A percentile compares a stretch with the other conserved stretches of the same genome.
phyloP scores from a whole-genome alignment of 768 basidiomycete genomes.

The Xerocomellus dryophilus region DNA sequence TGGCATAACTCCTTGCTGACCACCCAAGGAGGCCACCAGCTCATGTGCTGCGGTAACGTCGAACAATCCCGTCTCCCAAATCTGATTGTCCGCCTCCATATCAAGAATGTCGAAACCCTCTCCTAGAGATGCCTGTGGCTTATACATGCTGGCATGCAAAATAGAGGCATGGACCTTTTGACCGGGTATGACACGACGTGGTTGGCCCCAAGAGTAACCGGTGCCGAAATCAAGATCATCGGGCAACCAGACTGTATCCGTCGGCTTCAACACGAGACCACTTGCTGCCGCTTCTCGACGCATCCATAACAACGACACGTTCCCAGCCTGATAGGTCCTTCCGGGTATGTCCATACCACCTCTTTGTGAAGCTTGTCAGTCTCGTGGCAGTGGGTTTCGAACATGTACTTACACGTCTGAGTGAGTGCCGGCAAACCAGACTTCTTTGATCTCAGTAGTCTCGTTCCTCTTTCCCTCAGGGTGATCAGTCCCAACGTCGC shows the following conservation, averaged over 20 bases:
- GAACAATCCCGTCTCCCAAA: slow-evolving; percentile 19
- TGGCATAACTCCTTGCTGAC: slow-evolving; percentile 14
- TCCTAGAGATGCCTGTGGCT: slow-evolving; percentile 13
- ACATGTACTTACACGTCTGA: slow-evolving; percentile 27
- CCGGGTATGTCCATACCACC: slow-evolving; percentile 22
- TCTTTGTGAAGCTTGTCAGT: slow-evolving; percentile 1
- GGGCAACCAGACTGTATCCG: slow-evolving; percentile 22
- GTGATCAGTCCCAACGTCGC: background rate
- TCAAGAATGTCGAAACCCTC: slow-evolving; percentile 18
- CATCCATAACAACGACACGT: slow-evolving; percentile 13
- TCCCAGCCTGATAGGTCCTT: slow-evolving; percentile 17
- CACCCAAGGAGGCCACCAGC: slow-evolving; percentile 4
- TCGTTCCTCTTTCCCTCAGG: background rate
- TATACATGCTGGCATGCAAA: slow-evolving; percentile 15
- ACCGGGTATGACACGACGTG: too few species aligned
- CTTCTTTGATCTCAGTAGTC: background rate
- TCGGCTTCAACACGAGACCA: slow-evolving; percentile 25
- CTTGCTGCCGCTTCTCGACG: slow-evolving; percentile 7
- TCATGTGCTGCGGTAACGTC: slow-evolving; percentile 10
- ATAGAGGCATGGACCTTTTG: slow-evolving; percentile 26
- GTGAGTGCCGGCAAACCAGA: too few species aligned
- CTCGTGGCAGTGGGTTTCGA: too few species aligned
- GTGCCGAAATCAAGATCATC: slow-evolving; percentile 21
- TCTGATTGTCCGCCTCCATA: background rate
- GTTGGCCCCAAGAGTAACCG: slow-evolving; percentile 11